Evolutionary conservation across 495 filamentous ascomycete genomes (phyloP), one percentile per base, ranked within the genome.

Genomic region (Thozetella sp.): DNA sequence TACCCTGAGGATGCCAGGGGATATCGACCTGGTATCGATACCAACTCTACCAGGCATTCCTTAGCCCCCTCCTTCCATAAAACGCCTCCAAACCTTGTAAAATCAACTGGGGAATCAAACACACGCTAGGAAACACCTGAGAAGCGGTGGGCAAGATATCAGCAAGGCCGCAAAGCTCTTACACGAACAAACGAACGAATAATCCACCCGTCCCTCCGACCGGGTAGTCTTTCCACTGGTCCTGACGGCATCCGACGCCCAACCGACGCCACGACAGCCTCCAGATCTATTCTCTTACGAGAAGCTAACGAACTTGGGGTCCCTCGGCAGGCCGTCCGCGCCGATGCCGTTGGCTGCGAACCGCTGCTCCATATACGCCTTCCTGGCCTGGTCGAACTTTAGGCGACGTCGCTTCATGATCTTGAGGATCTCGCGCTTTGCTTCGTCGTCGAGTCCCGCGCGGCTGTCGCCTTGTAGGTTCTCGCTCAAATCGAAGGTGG

Each of bases 291-390:
- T 1, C 20, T 15, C 25, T 70, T 54, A 96, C 24, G 91, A 95
- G 74, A 97, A 97, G 56, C 90, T 93, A 12, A 97, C 92, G 69
- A 96, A 96, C 79, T 96, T 97, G 57, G 93, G 92, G 82, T 97
- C 95, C 71, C 87, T 86, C 53, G 95, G 95, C 67, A 86, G 76
- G 30, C 96, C 95, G 73, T 98, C 96, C 17, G 88, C 79, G 12
- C 87, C 93, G 67, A 99, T 97, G 56, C 90, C 89, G 66, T 96
- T 92, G 69, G 87, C 91, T 64, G 83, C 83, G 67, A 99, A 95
- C 61, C 88, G 80, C 60, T 91, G 85, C 79, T 96, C 88, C 66
- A 90, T 93, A 66, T 89, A 94, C 22, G 93, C 82, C 53, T 90
- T 78, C 59, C 95, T 82, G 24, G 95, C 95, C 78, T 99, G 93